These are phyloP conservation scores for Microbotryum silenes-acaulis DNA, from an alignment of 1,284 basidiomycete species.

Conservation along the genomic window DNA sequence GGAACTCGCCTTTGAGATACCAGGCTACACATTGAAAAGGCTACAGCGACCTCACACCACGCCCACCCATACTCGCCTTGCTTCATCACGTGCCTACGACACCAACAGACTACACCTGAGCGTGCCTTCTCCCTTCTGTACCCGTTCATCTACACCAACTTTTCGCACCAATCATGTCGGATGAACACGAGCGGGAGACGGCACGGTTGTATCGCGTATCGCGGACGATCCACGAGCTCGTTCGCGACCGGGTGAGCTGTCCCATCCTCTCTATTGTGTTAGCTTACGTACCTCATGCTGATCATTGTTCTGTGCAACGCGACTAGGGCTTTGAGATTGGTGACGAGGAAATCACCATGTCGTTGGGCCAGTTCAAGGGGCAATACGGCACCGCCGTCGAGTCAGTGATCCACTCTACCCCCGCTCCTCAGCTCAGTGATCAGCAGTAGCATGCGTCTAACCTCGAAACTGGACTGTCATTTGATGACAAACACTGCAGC, in stretches of 20 bases:
- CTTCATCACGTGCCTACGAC: too few species aligned
- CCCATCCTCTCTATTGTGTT: neutral
- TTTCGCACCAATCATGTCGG: constrained; percentile 8
- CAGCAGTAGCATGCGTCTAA: neutral
- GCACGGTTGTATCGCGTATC: constrained; percentile 91
- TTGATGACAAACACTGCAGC: constrained; percentile 46
- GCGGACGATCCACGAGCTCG: constrained; percentile 92
- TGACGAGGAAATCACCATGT: constrained; percentile 82
- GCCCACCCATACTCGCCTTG: too few species aligned
- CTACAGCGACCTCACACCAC: too few species aligned
- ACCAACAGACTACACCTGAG: too few species aligned
- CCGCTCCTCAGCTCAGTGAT: neutral
- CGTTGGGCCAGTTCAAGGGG: constrained; percentile 62
- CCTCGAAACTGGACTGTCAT: neutral
- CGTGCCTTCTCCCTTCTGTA: too few species aligned
- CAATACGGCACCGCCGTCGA: constrained; percentile 50
- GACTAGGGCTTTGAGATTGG: constrained; percentile 49
- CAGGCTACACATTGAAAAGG: too few species aligned
- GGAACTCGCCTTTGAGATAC: too few species aligned
- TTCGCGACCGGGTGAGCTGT: constrained; percentile 63
- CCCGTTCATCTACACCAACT: too few species aligned
- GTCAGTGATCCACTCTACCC: constrained; percentile 29
- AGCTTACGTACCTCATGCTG: constrained; percentile 44
- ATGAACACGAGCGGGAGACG: constrained; percentile 42
- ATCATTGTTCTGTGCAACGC: too few species aligned